Conservation (phyloP, 2,329 filamentous ascomycete species). For the Penicillium hesseltinei region DNA sequence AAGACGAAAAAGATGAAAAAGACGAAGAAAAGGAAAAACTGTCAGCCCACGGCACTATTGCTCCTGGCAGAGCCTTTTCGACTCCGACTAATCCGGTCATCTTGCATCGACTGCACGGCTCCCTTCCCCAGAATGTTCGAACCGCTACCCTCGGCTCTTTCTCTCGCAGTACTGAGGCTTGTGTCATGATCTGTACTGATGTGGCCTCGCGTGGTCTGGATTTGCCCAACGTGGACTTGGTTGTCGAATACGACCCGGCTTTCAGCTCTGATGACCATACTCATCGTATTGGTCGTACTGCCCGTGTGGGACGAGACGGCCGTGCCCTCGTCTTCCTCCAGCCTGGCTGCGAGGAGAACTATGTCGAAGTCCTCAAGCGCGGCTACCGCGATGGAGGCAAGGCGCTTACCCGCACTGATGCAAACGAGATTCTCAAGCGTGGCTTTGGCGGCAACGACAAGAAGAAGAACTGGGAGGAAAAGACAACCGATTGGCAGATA, state of each 20-base stretch:
- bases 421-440: constrained; percentile 66
- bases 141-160: constrained; percentile 84
- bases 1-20: constrained; percentile 22
- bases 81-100: constrained; percentile 74
- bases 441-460: constrained; percentile 55
- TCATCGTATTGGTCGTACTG: constrained; percentile 91
- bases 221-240: constrained; percentile 88
- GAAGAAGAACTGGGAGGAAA: constrained; percentile 60
- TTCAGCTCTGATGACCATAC: constrained; percentile 92
- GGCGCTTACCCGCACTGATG: constrained; percentile 60
- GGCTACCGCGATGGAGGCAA: constrained; percentile 64
- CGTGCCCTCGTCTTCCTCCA: constrained; percentile 86
- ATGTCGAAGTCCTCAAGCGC: constrained; percentile 73
- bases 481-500: constrained; percentile 66
- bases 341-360: constrained; percentile 88
- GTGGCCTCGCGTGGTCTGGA: constrained; percentile 94
- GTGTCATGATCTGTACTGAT: constrained; percentile 88
- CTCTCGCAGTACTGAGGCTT: constrained; percentile 68
- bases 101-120: constrained; percentile 86
- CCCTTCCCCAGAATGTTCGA: constrained; percentile 80
- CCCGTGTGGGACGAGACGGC: constrained; percentile 84
- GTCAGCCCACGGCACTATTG: constrained; percentile 43
- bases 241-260: constrained; percentile 93
- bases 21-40: constrained; percentile 27
- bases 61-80: constrained; percentile 69